Percentiles rank a stretch among this genome's conserved stretches.
These are phyloP conservation scores for Eimeria praecox DNA, from an alignment of 169 alveolate genomes.

Conservation along the genomic window DNA sequence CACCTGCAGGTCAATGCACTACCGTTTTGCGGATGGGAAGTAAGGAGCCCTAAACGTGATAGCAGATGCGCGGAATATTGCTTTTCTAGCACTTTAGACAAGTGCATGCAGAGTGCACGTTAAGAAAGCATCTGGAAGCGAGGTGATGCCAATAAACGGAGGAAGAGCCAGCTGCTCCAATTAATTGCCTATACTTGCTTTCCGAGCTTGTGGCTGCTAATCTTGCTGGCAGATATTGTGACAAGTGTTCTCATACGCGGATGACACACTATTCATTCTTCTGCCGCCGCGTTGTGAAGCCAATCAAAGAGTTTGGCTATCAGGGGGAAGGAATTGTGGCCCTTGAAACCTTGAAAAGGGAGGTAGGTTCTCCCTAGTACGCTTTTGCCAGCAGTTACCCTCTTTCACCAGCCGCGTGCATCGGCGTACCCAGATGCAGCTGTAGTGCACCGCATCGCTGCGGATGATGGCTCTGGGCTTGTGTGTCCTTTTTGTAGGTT, in stretches of 20 bases:
- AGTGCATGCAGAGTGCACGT: neutral
- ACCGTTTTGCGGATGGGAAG: slow-evolving; percentile 87
- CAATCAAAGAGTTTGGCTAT: slow-evolving; percentile 91
- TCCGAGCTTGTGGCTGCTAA: neutral
- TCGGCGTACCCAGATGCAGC: neutral
- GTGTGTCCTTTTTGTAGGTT: neutral
- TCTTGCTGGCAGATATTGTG: slow-evolving; percentile 86
- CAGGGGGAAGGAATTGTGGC: slow-evolving; percentile 90
- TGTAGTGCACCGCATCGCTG: neutral
- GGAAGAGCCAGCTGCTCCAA: neutral
- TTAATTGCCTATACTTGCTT: neutral
- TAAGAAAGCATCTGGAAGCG: neutral
- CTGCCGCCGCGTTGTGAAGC: slow-evolving; percentile 91
- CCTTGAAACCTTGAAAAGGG: slow-evolving; percentile 85
- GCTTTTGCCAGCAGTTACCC: neutral
- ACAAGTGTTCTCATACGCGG: slow-evolving; percentile 90
- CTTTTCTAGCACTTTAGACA: neutral
- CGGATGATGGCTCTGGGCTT: slow-evolving; percentile 1
- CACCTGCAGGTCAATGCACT: slow-evolving; percentile 88
- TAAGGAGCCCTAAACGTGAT: slow-evolving; percentile 8
- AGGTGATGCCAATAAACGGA: neutral
- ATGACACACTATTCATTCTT: slow-evolving; percentile 91
- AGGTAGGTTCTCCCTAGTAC: slow-evolving; percentile 50
- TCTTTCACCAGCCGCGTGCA: neutral
- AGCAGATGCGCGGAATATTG: neutral